A percentile compares a stretch with the other conserved stretches of the same genome.
phyloP scores from a whole-genome alignment of 768 basidiomycete genomes.

The Boletus pseudo-olivaceus region DNA sequence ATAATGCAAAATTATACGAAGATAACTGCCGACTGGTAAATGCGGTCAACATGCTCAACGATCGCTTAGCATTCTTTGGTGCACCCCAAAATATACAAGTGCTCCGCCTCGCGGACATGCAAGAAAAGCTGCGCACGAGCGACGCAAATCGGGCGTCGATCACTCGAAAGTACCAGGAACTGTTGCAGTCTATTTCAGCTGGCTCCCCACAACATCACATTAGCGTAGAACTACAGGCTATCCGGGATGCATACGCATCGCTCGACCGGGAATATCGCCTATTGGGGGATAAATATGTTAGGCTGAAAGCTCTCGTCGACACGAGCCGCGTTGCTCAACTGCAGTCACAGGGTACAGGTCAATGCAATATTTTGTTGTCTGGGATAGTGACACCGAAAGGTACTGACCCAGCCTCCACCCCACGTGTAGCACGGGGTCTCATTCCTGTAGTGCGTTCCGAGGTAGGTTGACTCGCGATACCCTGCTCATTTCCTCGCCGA shows the following conservation, averaged over 20 bases:
- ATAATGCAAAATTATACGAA: constrained; percentile 34
- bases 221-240: constrained; percentile 14
- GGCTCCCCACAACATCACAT: constrained; percentile 18
- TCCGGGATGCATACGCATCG: constrained; percentile 16
- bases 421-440: not conserved
- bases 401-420: not conserved
- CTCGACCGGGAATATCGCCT: constrained; percentile 21
- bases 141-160: constrained; percentile 17
- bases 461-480: constrained; percentile 4
- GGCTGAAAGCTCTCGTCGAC: constrained; percentile 11
- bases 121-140: constrained; percentile 26
- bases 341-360: constrained; percentile 10
- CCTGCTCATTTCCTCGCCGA: not conserved
- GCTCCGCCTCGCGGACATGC: constrained; percentile 17
- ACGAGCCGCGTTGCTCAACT: constrained; percentile 1
- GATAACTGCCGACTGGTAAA: constrained; percentile 37
- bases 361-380: not conserved
- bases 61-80: constrained; percentile 23
- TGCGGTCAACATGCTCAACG: constrained; percentile 29
- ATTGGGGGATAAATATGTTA: constrained; percentile 22
- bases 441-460: constrained; percentile 9
- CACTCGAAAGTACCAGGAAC: constrained; percentile 24
- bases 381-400: not conserved
- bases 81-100: constrained; percentile 18
- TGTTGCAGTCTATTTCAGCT: constrained; percentile 13